These are phyloP conservation scores for Phaeophleospora eucalypticola DNA, from an alignment of 2,329 filamentous ascomycete species.

Conservation along the genomic window DNA sequence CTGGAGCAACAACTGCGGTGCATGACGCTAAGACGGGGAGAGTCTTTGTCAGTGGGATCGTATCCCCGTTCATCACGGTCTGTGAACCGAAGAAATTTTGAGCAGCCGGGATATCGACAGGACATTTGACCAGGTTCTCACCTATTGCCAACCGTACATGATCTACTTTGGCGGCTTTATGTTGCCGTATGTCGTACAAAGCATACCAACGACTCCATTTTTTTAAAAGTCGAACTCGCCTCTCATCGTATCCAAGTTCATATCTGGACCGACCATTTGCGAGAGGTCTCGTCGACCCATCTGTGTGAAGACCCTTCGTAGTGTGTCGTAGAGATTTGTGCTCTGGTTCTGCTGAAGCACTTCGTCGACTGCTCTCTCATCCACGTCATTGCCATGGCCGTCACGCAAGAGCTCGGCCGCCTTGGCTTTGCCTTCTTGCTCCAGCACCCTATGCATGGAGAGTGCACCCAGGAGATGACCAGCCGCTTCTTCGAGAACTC, in stretches of 20 bases:
- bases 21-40: conserved; percentile 22
- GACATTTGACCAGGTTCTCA: too few species aligned
- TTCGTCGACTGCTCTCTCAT: conserved; percentile 72
- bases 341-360: conserved; percentile 95
- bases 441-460: conserved; percentile 91
- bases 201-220: too few species aligned
- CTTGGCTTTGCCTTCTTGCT: conserved; percentile 76
- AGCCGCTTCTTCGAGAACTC: conserved; percentile 88
- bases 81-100: conserved; percentile 11
- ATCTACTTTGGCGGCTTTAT: too few species aligned
- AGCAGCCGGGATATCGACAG: too few species aligned
- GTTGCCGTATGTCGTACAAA: too few species aligned
- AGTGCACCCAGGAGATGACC: conserved; percentile 87
- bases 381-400: conserved; percentile 46
- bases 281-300: conserved; percentile 87
- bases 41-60: conserved; percentile 18
- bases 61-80: conserved; percentile 20
- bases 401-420: conserved; percentile 75
- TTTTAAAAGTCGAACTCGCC: conserved; percentile 88
- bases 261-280: conserved; percentile 80
- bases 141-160: too few species aligned
- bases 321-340: conserved; percentile 93
- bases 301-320: conserved; percentile 90
- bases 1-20: conserved; percentile 18
- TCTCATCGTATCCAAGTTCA: conserved; percentile 86